phyloP scores from a whole-genome alignment of 2,329 filamentous ascomycete species.

The Calonectria naviculata region DNA sequence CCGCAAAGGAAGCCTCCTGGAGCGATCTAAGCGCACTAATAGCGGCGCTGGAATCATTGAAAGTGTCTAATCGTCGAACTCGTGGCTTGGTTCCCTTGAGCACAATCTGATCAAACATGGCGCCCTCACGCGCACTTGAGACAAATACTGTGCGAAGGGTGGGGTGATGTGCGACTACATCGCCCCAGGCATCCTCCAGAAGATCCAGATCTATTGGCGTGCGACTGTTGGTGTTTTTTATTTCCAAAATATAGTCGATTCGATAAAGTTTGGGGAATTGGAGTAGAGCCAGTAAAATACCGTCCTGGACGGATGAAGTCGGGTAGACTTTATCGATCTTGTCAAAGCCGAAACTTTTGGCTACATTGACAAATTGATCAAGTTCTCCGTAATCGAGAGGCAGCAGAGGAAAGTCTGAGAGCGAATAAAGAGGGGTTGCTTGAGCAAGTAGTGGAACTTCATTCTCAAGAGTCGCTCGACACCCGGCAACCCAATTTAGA shows the following conservation, averaged over 20 bases:
- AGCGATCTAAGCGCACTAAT: background rate
- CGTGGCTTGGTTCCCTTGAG: background rate
- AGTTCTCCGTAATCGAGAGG: background rate
- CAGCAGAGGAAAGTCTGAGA: background rate
- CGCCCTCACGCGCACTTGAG: slow-evolving; percentile 1
- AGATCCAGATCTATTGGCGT: background rate
- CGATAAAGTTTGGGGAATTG: background rate
- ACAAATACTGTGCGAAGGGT: slow-evolving; percentile 3
- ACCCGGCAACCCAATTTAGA: background rate
- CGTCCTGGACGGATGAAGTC: background rate
- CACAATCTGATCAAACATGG: slow-evolving; percentile 3
- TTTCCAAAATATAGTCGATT: slow-evolving; percentile 5
- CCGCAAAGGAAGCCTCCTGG: background rate
- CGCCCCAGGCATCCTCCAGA: background rate
- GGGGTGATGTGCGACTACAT: background rate
- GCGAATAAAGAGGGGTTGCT: background rate
- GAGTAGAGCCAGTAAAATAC: slow-evolving; percentile 2
- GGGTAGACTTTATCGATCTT: background rate
- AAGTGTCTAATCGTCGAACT: background rate
- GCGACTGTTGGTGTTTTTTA: background rate
- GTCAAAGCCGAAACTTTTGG: background rate
- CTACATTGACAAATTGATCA: background rate
- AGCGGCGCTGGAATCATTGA: background rate
- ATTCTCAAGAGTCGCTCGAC: background rate
- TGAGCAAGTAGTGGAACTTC: background rate